Evolutionary conservation across 257 asterid species (phyloP).

Genomic region (Sherardia arvensis): DNA sequence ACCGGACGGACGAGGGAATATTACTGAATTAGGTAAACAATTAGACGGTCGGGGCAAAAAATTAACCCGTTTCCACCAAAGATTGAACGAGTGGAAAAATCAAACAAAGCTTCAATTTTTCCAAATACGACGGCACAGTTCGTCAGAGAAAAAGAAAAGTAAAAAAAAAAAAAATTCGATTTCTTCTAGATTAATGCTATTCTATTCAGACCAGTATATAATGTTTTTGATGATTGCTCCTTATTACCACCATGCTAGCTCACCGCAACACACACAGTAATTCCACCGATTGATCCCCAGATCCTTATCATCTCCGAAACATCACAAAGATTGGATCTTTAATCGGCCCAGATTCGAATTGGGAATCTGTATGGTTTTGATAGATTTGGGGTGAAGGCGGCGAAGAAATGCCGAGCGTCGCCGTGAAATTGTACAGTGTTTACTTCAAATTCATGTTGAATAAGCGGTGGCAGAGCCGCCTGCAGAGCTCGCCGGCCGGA

Average conservation of each 20-base stretch:
- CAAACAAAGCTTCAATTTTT: not conserved
- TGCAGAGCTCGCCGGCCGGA: conserved; percentile 25
- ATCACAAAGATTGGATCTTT: not conserved
- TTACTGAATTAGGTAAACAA: not conserved
- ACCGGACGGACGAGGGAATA: too few relatives aligned
- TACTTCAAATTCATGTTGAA: conserved; percentile 85
- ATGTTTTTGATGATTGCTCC: conserved; percentile 1
- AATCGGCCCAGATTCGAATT: not conserved
- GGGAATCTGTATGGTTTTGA: not conserved
- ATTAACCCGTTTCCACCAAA: not conserved
- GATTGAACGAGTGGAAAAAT: not conserved
- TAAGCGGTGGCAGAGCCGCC: conserved; percentile 81
- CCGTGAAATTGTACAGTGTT: conserved; percentile 76
- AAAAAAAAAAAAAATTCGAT: not conserved
- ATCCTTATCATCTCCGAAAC: not conserved
- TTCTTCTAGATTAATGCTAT: not conserved
- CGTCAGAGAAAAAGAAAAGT: not conserved
- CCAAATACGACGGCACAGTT: not conserved
- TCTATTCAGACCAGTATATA: too few relatives aligned
- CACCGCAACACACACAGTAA: not conserved
- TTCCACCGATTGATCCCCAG: conserved; percentile 3
- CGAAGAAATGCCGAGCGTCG: conserved; percentile 85
- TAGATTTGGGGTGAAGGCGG: conserved; percentile 11
- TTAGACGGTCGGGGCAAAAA: too few relatives aligned
- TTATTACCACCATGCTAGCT: conserved; percentile 1